Evolutionary conservation across 2,329 filamentous ascomycete species (phyloP).

Genomic region (Blastomyces parvus): DNA sequence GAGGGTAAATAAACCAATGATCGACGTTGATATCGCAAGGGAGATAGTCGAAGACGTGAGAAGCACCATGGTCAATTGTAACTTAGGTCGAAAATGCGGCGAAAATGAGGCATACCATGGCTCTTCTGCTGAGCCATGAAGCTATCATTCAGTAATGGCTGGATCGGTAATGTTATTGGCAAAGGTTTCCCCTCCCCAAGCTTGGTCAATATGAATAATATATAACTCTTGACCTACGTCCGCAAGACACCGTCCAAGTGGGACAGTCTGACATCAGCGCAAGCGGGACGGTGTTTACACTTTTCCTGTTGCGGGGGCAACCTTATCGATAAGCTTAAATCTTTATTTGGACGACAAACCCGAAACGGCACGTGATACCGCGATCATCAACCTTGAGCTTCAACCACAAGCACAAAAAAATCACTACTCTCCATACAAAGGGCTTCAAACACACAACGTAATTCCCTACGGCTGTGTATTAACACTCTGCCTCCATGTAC

Average conservation of each 20-base stretch:
- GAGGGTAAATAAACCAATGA: constrained; percentile 65
- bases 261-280: not conserved
- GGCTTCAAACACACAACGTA: not conserved
- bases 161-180: not conserved
- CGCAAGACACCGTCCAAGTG: not conserved
- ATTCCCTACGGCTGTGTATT: not conserved
- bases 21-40: constrained; percentile 33
- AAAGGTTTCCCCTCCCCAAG: not conserved
- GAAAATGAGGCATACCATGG: not conserved
- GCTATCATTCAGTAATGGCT: not conserved
- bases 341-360: not conserved
- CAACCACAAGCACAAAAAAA: not conserved
- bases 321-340: constrained; percentile 7
- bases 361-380: not conserved
- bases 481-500: not conserved
- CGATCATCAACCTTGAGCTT: not conserved
- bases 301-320: constrained; percentile 3
- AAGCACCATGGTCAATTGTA: constrained; percentile 33
- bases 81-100: not conserved
- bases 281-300: not conserved
- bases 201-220: not conserved
- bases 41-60: constrained; percentile 38
- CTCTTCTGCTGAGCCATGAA: constrained; percentile 1
- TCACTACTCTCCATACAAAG: not conserved
- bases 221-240: not conserved